phyloP scores from a whole-genome alignment of 2,329 filamentous ascomycete species.

The Xylaria sp. region DNA sequence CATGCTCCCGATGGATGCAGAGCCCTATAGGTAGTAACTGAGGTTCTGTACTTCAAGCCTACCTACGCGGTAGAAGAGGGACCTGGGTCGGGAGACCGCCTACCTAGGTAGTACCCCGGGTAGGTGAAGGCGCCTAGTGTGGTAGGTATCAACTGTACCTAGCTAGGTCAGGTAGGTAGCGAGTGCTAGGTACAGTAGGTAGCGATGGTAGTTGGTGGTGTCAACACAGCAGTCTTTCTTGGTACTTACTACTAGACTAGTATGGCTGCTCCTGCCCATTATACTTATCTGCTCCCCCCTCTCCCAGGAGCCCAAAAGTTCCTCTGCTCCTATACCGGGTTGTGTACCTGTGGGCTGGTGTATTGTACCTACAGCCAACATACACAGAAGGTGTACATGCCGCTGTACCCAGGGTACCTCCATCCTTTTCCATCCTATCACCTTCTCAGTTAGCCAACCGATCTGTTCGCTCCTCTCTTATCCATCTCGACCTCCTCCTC shows the following conservation, averaged over 20 bases:
- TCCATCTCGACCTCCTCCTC: slow-evolving; percentile 43
- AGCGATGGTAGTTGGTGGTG: slow-evolving; percentile 10
- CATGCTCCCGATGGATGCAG: neutral
- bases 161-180: too few relatives aligned
- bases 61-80: neutral
- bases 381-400: slow-evolving; percentile 16
- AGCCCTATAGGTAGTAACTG: neutral
- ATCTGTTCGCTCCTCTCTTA: slow-evolving; percentile 48
- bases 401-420: slow-evolving; percentile 36
- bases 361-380: slow-evolving; percentile 26
- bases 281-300: neutral
- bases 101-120: slow-evolving; percentile 1
- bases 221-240: slow-evolving; percentile 19
- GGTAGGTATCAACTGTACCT: neutral
- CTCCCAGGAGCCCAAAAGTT: slow-evolving; percentile 27
- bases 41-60: neutral
- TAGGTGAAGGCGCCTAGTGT: slow-evolving; percentile 3
- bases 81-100: neutral
- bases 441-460: slow-evolving; percentile 46
- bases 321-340: slow-evolving; percentile 34
- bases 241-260: neutral
- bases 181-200: slow-evolving; percentile 1
- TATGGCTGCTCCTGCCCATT: slow-evolving; percentile 21
- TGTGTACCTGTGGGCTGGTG: slow-evolving; percentile 21
- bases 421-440: slow-evolving; percentile 36